A percentile compares a stretch with the other conserved stretches of the same genome.
These are phyloP conservation scores for Strobilomyces echinocephalus DNA, from an alignment of 768 basidiomycete species.

Conservation along the genomic window DNA sequence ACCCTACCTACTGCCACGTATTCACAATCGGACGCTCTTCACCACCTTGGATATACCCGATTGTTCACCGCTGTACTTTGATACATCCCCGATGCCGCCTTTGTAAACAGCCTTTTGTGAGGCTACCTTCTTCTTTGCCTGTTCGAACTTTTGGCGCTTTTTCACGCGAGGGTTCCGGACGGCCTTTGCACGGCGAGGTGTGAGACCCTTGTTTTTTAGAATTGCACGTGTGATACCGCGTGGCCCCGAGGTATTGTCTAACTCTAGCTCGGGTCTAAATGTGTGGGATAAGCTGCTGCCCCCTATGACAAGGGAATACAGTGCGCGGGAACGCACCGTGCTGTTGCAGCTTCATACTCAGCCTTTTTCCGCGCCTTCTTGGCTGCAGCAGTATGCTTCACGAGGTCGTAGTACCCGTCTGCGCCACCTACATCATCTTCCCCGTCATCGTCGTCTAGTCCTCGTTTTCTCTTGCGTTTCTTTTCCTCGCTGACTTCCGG, in stretches of 20 bases:
- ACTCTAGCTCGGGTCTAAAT: conserved; percentile 30
- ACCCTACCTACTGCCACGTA: conserved; percentile 5
- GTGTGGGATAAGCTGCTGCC: conserved; percentile 1
- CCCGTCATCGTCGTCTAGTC: conserved; percentile 36
- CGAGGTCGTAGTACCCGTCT: conserved; percentile 87
- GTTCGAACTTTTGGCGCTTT: conserved; percentile 89
- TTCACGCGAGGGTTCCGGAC: conserved; percentile 97
- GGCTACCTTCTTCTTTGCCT: conserved; percentile 88
- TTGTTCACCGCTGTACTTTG: conserved; percentile 86
- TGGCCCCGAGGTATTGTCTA: conserved; percentile 59
- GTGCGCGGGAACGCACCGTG: conserved; percentile 42
- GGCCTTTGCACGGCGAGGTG: conserved; percentile 80
- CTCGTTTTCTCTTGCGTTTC: conserved; percentile 37
- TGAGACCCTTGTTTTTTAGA: conserved; percentile 90
- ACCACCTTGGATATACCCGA: conserved; percentile 89
- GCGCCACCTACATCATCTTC: conserved; percentile 44
- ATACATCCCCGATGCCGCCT: conserved; percentile 69
- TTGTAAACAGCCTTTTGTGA: conserved; percentile 93
- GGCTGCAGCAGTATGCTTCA: conserved; percentile 66
- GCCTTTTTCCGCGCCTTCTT: conserved; percentile 77
- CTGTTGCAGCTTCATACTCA: conserved; percentile 66
- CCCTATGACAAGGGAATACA: conserved; percentile 4
- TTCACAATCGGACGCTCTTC: conserved; percentile 72
- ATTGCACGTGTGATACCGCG: conserved; percentile 88
- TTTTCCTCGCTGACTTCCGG: conserved; percentile 35